Evolutionary conservation across 2,329 filamentous ascomycete genomes (phyloP), one percentile per base, ranked within the genome.

Genomic region (Myriosclerotinia scirpicola): DNA sequence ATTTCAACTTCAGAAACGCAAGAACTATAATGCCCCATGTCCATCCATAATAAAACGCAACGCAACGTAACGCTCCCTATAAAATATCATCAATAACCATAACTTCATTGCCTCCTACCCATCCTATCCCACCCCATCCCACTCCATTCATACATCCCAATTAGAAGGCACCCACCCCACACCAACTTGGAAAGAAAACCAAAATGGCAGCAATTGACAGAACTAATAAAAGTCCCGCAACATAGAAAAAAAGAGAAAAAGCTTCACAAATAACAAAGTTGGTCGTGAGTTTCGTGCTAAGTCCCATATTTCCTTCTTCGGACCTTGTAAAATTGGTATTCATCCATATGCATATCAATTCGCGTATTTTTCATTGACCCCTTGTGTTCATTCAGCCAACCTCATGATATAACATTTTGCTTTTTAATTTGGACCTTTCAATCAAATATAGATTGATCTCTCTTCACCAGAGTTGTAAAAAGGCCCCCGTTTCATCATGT

Each of bases 41-140:
- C 42, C 53, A 46, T 46, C 15, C 30, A 26, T 42, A 26, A 17
- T 12, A 30, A 38, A 34, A 34, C 30, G 30, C 30, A 34, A 34
- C 30, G 46, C 14, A 63, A 42, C 60, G 17, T 52, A 55, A 55
- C 52, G 48, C 61, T 55, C 61, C 36, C 11, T 55, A 30, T 55
- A 44, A 44, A 30, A 42, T 42, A 54, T 62, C 36, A 62, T 52
- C 46, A 62, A 54, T 52, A 52, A 22, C 48, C 59, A 40, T 54
- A 54, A 42, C 36, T 14, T 62, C 44, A 62, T 62, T 52, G 20
- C 34, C n/a, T 22, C 26, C 42, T 20, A 60, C 48, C 36, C 48
- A 38, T 26, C 7, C 22, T 22, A 40, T 26, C 30, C 30, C 48
- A 52, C 26, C 7, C 22, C 36, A 53, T 34, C 38, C 48, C 59